Evolutionary conservation across 192 early-diverging fungal species (phyloP), one percentile per base, ranked within the genome.

Genomic region (Gigaspora rosea): DNA sequence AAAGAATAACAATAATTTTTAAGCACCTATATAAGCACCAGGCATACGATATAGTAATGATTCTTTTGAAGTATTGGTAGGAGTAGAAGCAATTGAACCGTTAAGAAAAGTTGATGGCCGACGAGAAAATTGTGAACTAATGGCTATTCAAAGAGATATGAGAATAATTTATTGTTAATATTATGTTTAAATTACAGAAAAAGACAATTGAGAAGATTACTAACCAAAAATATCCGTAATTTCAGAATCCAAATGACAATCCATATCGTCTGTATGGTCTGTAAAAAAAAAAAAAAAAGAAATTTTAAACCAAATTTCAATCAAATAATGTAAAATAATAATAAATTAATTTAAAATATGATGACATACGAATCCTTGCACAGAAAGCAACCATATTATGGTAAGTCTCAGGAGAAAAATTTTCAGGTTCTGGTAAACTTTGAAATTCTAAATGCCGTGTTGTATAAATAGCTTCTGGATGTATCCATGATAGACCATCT

Each of bases 391-490:
- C 67, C 48, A 69, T 50, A 27, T 69, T 18, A 69, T 69, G 48
- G 49, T 33, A 69, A 32, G 67, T 51, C 32, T 51, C 48, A 0
- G 67, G 47, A 32, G 67, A 69, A 69, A 69, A 69, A 69, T 69
- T 69, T 50, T 50, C 48, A 3, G 67, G 67, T n/a, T 69, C 48
- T 4, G 67, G 67, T 50, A 69, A 51, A 32, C 27, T 69, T 27
- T 18, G 46, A 11, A 69, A 69, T 32, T 69, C 67, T 22, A 72
- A 72, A 54, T 32, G 7, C 41, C 71, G 33, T n/a, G 16, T 41
- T 6, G 51, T 36, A 35, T 72, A 72, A n/a, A 72, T 57, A 9
- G 71, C 52, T 56, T 72, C 46, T n/a, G 71, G 71, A 58, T 72
- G 71, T 22, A 16, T 69, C n/a, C 46, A 69, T 15, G 20, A 20